Evolutionary conservation across 2,329 filamentous ascomycete genomes (phyloP).

Genomic region (Ceratocystis diversiconidia): DNA sequence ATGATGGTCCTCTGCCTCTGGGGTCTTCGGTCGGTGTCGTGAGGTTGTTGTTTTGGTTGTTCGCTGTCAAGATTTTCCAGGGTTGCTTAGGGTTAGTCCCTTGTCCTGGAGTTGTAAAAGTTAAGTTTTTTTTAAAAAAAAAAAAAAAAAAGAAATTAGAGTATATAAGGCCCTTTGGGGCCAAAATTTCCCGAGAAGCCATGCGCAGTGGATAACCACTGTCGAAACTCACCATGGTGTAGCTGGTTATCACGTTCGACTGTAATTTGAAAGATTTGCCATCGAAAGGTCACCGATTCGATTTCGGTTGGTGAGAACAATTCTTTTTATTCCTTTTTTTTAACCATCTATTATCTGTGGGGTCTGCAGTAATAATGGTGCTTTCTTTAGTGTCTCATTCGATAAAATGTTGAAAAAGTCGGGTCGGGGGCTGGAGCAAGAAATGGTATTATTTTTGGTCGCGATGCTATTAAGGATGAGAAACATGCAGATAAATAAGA

Average conservation of each 20-base stretch:
- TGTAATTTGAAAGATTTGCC: slow-evolving; percentile 16
- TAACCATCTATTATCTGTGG: background rate
- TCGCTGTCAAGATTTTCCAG: too few species aligned
- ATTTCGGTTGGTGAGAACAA: slow-evolving; percentile 18
- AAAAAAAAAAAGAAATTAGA: too few species aligned
- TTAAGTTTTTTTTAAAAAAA: too few species aligned
- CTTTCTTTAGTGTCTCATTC: background rate
- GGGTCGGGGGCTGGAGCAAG: background rate
- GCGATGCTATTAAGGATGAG: background rate
- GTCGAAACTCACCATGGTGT: slow-evolving; percentile 17
- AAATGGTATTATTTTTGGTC: background rate
- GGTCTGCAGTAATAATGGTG: background rate
- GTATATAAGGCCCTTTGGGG: too few species aligned
- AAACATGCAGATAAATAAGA: background rate
- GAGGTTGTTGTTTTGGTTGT: too few species aligned
- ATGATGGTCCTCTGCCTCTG: too few species aligned
- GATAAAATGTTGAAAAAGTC: background rate
- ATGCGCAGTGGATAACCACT: slow-evolving; percentile 12
- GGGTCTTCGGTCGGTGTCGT: too few species aligned
- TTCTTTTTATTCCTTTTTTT: background rate
- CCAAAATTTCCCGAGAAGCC: background rate
- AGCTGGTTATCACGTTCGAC: slow-evolving; percentile 17
- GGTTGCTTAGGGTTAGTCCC: too few species aligned
- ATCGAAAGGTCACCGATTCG: slow-evolving; percentile 17
- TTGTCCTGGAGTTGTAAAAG: too few species aligned